phyloP scores from a whole-genome alignment of 192 early-diverging fungal species.

The Linnemannia schmuckeri region DNA sequence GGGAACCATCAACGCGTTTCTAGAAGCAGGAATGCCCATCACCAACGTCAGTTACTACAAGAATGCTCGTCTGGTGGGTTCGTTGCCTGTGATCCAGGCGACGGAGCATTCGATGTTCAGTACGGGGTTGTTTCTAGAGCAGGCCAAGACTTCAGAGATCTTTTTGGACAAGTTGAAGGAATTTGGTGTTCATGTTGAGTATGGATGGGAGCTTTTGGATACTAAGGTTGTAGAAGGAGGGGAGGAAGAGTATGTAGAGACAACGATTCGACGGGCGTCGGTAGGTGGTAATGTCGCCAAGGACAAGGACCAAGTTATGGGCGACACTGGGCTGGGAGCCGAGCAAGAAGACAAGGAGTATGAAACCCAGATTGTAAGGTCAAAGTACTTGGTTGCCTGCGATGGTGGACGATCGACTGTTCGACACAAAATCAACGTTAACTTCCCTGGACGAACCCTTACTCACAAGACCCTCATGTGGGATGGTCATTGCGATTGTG shows the following conservation, averaged over 20 bases:
- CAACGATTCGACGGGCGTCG: constrained; percentile 6
- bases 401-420: constrained; percentile 33
- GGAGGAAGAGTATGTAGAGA: constrained; percentile 9
- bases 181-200: constrained; percentile 15
- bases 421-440: constrained; percentile 22
- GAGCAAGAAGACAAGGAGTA: constrained; percentile 30
- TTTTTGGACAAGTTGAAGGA: constrained; percentile 3
- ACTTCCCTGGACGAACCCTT: constrained; percentile 17
- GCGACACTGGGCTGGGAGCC: background rate
- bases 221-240: background rate
- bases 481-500: background rate
- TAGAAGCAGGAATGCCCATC: background rate
- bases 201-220: constrained; percentile 16
- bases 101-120: constrained; percentile 14
- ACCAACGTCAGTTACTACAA: background rate
- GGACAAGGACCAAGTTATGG: background rate
- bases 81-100: background rate
- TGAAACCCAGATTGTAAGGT: constrained; percentile 5
- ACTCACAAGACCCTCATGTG: constrained; percentile 4
- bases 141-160: constrained; percentile 14
- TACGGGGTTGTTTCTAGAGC: background rate
- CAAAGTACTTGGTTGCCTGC: constrained; percentile 29
- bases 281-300: background rate
- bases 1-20: background rate
- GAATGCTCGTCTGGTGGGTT: background rate